Evolutionary conservation across 2,329 filamentous ascomycete species (phyloP).

Genomic region (Thelonectria rubi): DNA sequence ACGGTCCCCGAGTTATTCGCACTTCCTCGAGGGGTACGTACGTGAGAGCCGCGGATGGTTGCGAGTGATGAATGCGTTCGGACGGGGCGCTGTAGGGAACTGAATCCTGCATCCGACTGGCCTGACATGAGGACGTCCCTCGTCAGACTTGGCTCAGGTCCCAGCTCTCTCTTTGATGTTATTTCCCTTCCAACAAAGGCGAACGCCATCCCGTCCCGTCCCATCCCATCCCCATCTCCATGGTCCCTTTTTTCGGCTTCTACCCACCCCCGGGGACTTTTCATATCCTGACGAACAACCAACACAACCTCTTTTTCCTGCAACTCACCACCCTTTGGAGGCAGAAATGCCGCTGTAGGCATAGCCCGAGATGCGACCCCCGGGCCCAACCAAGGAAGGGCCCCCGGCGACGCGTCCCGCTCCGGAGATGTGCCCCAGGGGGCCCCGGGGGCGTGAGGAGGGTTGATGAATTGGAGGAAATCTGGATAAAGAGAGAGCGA

Average conservation of each 20-base stretch:
- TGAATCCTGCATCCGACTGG: slow-evolving; percentile 18
- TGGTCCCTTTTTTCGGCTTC: background rate
- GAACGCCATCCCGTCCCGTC: slow-evolving; percentile 15
- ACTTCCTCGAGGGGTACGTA: no score
- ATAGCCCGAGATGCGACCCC: slow-evolving; percentile 38
- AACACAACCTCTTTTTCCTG: slow-evolving; percentile 14
- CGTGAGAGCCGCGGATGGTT: no score
- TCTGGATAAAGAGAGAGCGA: background rate
- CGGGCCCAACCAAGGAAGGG: slow-evolving; percentile 32
- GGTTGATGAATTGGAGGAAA: slow-evolving; percentile 3
- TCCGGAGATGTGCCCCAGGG: slow-evolving; percentile 33
- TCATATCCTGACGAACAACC: background rate
- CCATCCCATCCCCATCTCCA: slow-evolving; percentile 1
- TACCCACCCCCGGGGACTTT: no score
- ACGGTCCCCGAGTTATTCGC: no score
- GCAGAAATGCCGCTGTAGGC: slow-evolving; percentile 36
- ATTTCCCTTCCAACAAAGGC: background rate
- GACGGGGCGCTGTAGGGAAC: slow-evolving; percentile 26
- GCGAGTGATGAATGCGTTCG: no score
- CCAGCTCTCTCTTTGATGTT: background rate
- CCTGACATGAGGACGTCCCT: slow-evolving; percentile 18
- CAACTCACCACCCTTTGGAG: slow-evolving; percentile 23
- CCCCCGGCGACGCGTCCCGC: slow-evolving; percentile 35
- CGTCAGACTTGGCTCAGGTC: slow-evolving; percentile 13
- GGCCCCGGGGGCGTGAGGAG: slow-evolving; percentile 8